Percentiles rank a stretch among this genome's conserved stretches.
Conservation (phyloP, 1,139 yeast genomes). For the Kluyveromyces sp. region DNA sequence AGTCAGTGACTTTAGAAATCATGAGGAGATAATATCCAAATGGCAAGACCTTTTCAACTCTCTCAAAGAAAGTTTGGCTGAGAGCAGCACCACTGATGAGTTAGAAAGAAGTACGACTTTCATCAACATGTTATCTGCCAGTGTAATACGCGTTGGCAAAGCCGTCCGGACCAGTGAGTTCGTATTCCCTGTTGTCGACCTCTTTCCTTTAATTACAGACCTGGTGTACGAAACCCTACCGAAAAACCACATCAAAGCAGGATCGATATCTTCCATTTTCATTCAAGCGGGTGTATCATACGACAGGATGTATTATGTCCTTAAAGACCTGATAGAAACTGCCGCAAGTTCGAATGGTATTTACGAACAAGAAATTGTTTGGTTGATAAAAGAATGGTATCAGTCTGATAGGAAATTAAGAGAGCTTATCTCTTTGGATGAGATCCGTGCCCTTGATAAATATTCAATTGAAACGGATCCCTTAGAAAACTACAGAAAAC, state of each 20-base stretch:
- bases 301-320: slow-evolving; percentile 60
- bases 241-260: slow-evolving; percentile 40
- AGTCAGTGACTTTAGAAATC: slow-evolving; percentile 71
- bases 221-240: slow-evolving; percentile 32
- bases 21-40: slow-evolving; percentile 63
- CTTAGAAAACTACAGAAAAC: slow-evolving; percentile 28
- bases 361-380: slow-evolving; percentile 52
- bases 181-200: slow-evolving; percentile 72
- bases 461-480: slow-evolving; percentile 31
- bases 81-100: slow-evolving; percentile 16
- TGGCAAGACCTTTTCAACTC: slow-evolving; percentile 60
- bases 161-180: slow-evolving; percentile 52
- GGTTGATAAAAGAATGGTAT: slow-evolving; percentile 62
- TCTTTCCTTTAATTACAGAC: slow-evolving; percentile 48
- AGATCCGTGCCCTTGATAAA: slow-evolving; percentile 20
- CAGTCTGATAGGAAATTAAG: slow-evolving; percentile 53
- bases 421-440: slow-evolving; percentile 40
- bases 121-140: slow-evolving; percentile 34
- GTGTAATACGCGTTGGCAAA: slow-evolving; percentile 43
- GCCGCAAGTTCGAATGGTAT: slow-evolving; percentile 42
- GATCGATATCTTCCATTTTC: slow-evolving; percentile 63
- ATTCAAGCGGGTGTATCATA: slow-evolving; percentile 66
- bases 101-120: slow-evolving; percentile 29
- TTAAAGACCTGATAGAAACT: slow-evolving; percentile 64
- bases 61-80: slow-evolving; percentile 23